Evolutionary conservation across 805 yeast species (phyloP).

Genomic region (Pichia phayaonensis): DNA sequence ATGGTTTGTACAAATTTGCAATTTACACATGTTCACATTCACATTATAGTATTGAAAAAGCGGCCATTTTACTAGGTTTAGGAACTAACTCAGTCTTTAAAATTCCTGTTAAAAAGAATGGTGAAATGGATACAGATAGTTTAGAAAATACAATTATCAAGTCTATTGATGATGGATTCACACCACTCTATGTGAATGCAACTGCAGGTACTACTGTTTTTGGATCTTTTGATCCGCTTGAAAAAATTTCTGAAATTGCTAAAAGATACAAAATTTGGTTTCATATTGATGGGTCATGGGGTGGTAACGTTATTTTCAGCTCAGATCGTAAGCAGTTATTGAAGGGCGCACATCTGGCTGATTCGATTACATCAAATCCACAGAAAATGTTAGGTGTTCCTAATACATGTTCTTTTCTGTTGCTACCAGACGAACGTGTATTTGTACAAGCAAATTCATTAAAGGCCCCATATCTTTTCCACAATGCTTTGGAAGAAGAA

Average conservation of each 20-base stretch:
- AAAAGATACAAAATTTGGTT: conserved; percentile 57
- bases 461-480: conserved; percentile 76
- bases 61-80: conserved; percentile 68
- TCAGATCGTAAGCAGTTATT: conserved; percentile 36
- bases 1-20: conserved; percentile 47
- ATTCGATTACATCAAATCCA: conserved; percentile 75
- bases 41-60: conserved; percentile 75
- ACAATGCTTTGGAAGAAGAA: conserved; percentile 42
- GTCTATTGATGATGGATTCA: conserved; percentile 44
- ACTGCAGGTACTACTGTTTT: conserved; percentile 89
- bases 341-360: conserved; percentile 56
- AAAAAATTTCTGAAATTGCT: conserved; percentile 46
- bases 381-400: conserved; percentile 90
- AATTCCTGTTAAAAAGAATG: conserved; percentile 48
- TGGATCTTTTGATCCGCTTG: conserved; percentile 72
- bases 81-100: conserved; percentile 60
- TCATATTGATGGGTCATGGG: conserved; percentile 89
- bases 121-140: conserved; percentile 45
- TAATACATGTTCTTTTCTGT: conserved; percentile 62
- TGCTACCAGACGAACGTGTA: conserved; percentile 57
- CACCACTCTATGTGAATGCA: conserved; percentile 70
- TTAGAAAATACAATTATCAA: conserved; percentile 38
- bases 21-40: conserved; percentile 65
- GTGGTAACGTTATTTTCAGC: conserved; percentile 75
- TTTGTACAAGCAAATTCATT: conserved; percentile 71